Evolutionary conservation across 129 eudicot species (phyloP), one percentile per base, ranked within the genome.

Genomic region (Flaveria bidentis): DNA sequence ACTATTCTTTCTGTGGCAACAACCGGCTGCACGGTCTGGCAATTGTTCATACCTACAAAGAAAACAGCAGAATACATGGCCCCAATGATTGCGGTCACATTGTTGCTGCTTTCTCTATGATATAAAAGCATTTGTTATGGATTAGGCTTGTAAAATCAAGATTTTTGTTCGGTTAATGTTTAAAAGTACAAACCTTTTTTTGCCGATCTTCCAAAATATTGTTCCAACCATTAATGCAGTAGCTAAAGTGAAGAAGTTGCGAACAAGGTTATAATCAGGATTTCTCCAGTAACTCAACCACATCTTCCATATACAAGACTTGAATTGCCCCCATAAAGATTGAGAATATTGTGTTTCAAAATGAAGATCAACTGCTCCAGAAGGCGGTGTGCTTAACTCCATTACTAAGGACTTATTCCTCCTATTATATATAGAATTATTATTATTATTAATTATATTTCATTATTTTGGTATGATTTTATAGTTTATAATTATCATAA

Each of bases 231-330:
- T 75, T 14, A 93, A 83, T n/a, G 91, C 98, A 26, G 84, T 57
- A 46, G 86, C 95, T 44, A 90, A 77, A 15, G 95, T 86, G 82
- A 85, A 90, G 83, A 93, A 84, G 84, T 60, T 82, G 56, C 98
- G 85, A n/a, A 79, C 82, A 58, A 93, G 95, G 66, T 93, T 93
- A 52, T 90, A 93, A 56, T 90, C 92, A 8, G 98, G 98, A 76
- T 84, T 90, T 84, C 98, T 88, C 98, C 97, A 93, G 39, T 93
- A 93, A 80, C 96, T 90, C 85, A 84, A 44, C 88, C 88, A 80
- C 73, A 78, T 91, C 80, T 93, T 93, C 98, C 98, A 90, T 15
- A 88, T 72, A 72, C 96, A 90, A 13, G 87, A 71, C 55, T 82
- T 87, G 71, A 90, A 93, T 62, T 93, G 97, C 7, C 88, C 91